Base-by-base conservation (phyloP, 768 basidiomycete genomes). In the Lentinula detonsa region DNA sequence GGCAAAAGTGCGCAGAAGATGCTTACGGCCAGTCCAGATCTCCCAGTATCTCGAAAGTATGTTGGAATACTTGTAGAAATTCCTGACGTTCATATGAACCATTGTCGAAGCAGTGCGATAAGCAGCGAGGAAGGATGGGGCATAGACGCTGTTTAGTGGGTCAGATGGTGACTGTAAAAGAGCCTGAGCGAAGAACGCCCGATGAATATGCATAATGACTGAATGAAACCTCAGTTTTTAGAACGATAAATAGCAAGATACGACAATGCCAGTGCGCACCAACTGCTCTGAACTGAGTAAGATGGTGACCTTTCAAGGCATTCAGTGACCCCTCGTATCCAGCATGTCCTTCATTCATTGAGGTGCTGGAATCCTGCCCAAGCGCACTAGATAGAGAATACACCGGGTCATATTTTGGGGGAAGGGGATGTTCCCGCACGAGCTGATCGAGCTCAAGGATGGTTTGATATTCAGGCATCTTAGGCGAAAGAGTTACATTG, bases 131-230 rank as follows among this genome's bases (percentile, higher is more conserved):
- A 79, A 78, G 7, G 80, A 81, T 4, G 81, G 76, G 0, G 80
- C 79, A 40, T 77, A 81, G 2, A 75, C 73, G 61, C 76, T 77
- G 16, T 73, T 70, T 7, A 81, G 73, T 10, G 80, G 80, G 57
- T 79, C 77, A 15, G 69, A 68, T 18, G 80, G 80, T 34, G 71
- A 67, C 40, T 79, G 77, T 10, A 76, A 68, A 57, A 81, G 67
- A 1, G 79, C 79, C 43, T 78, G 76, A 0, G 77, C 77, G 59
- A 81, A 81, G 67, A 75, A 81, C 15, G 73, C 74, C 46, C 80
- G 74, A 62, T 81, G 80, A 40, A 81, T 71, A 62, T 73, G 73
- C 6, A 81, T 59, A 74, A 81, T 75, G 39, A 76, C 80, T 81
- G 37, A 8, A 13, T 39, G 37, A 6, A 39, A 28, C 28, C 37